Evolutionary conservation across 192 early-diverging fungal genomes (phyloP), one percentile per base, ranked within the genome.

Genomic region (Coemansia sp.): DNA sequence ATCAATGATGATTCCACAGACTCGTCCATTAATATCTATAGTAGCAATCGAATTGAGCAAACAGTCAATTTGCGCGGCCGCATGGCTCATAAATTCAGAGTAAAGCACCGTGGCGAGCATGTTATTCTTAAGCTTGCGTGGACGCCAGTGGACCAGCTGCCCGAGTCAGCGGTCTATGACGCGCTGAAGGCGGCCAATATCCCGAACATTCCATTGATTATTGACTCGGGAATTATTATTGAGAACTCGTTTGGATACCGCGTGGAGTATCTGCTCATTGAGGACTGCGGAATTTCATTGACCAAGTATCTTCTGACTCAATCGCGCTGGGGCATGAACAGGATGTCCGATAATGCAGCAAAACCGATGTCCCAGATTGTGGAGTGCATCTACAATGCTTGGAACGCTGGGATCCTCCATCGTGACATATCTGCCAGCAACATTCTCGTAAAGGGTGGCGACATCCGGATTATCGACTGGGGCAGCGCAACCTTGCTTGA

Each of bases 201-300:
- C 4, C 15, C 24, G 7, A 9, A 51, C 28, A 21, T 37, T 3
- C 60, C 60, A 3, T 14, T 7, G 31, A n/a, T 65, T 3, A 24
- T 46, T n/a, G 53, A 57, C 48, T n/a, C n/a, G 23, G 63, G 63
- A 3, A 36, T 50, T 5, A 23, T 56, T 14, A 15, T 8, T 2
- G 25, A 6, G 3, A 46, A 57, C 18, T 44, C 26, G 4, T 65
- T 34, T 50, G 38, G 54, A 3, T 58, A 65, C 17, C 63, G 56
- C 31, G n/a, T 65, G 17, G 55, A 65, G 7, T 57, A 51, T 26
- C 21, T 58, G 4, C 10, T 65, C 3, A 50, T 65, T 0, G 54
- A 37, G 18, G 37, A 59, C 38, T 40, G 24, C 23, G 51, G 51
- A 5, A 26, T n/a, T 20, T 24, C 51, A 5, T 10, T 53, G 25